Evolutionary conservation across 768 basidiomycete genomes (phyloP).

Genomic region (Trametes meyenii): DNA sequence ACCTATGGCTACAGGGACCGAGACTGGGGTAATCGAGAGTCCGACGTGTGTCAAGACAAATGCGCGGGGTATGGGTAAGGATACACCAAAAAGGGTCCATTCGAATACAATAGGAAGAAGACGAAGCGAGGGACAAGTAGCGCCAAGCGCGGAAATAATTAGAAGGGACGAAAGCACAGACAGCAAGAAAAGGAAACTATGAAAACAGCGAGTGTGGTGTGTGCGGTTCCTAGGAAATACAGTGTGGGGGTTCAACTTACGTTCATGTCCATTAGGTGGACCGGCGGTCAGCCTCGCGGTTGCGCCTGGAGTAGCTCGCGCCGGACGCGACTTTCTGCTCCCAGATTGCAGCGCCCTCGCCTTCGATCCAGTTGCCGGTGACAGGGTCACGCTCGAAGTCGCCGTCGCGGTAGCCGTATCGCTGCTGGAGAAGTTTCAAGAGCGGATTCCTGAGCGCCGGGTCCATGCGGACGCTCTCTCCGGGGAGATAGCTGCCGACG

Average conservation of each 20-base stretch:
- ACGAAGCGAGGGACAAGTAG: neutral
- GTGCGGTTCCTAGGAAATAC: constrained; percentile 1
- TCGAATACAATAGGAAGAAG: constrained; percentile 10
- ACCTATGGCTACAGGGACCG: constrained; percentile 24
- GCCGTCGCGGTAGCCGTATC: constrained; percentile 81
- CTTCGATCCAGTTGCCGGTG: constrained; percentile 68
- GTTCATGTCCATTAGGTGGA: constrained; percentile 13
- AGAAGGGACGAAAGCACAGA: constrained; percentile 8
- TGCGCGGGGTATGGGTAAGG: constrained; percentile 14
- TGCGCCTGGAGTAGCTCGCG: constrained; percentile 10
- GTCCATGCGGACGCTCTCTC: constrained; percentile 87
- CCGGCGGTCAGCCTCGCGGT: constrained; percentile 20
- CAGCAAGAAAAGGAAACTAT: constrained; percentile 12
- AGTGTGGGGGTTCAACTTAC: constrained; percentile 12
- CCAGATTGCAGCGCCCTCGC: constrained; percentile 66
- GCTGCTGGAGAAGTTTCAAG: constrained; percentile 66
- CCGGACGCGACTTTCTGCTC: constrained; percentile 50
- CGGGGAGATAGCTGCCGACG: constrained; percentile 82
- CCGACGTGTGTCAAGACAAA: neutral
- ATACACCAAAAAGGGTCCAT: constrained; percentile 17
- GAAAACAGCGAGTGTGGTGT: constrained; percentile 2
- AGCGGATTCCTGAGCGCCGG: constrained; percentile 83
- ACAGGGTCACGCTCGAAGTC: constrained; percentile 77
- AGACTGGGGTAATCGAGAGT: neutral
- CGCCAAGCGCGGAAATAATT: constrained; percentile 10